Evolutionary conservation across 2,329 filamentous ascomycete genomes (phyloP), one percentile per base, ranked within the genome.

Genomic region (Ophiostoma novo-ulmi): DNA sequence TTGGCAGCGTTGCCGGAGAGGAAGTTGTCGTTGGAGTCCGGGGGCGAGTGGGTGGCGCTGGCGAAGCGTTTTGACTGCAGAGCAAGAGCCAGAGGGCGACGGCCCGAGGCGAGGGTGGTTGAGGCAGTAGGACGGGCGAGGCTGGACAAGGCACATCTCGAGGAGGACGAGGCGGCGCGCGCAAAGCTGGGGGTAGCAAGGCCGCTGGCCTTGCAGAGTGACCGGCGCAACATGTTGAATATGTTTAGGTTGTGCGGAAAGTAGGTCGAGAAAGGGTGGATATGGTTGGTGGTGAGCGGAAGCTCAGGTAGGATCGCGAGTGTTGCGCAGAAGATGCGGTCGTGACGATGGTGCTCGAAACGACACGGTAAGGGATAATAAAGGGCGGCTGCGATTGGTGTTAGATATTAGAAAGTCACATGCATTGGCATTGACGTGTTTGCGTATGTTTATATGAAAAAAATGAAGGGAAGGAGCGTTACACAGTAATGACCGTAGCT

Each of bases 1-100:
- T 97, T 97, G 82, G 95, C 95, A 73, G 94, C 95, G 85, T 92
- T 98, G 75, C 95, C 95, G 74, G 93, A 92, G 73, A 99, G 87
- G 86, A 99, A 99, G 83, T 90, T 97, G 82, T 99, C 95, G 81
- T 91, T 97, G 75, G 94, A 88, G 79, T 97, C 93, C 74, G 88
- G 87, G 26, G 86, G 79, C 71, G 82, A 82, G 70, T 84, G 81
- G 71, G 82, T 82, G 70, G 86, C 82, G 74, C 86, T 86, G 73
- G 85, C 83, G 81, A 85, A 84, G 76, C 82, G 80, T 76, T 82
- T 84, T 77, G 85, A 70, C 69, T 69, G 66, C 26, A 55, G 78
- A 73, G 82, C 79, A 72, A 86, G 74, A 75, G 84, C 82, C 77
- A 85, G 77, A 69, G 85, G 82, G 69, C 84, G 82, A 71, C 85